phyloP scores from a whole-genome alignment of 352 stramenopile genomes.

The Pythium brachiatum region DNA sequence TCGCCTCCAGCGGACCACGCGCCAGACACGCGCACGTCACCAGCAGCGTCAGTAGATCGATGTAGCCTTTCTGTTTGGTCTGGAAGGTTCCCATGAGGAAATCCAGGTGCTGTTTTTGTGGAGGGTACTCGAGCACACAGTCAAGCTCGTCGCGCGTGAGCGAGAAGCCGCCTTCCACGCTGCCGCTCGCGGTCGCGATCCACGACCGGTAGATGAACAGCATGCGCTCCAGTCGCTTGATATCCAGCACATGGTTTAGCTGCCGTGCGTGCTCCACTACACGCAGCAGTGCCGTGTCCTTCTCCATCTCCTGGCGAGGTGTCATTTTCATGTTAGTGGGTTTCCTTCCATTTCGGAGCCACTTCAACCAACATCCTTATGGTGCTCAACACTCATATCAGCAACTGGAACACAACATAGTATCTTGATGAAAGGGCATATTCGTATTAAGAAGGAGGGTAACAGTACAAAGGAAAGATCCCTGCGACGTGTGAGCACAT shows the following conservation, averaged over 20 bases:
- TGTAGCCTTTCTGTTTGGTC: slow-evolving; percentile 6
- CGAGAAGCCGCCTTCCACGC: slow-evolving; percentile 57
- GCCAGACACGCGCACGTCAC: slow-evolving; percentile 38
- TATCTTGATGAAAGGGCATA: slow-evolving; percentile 12
- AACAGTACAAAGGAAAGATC: background rate
- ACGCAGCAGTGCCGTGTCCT: slow-evolving; percentile 6
- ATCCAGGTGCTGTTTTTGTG: slow-evolving; percentile 27
- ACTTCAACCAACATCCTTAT: slow-evolving; percentile 11
- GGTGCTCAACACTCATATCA: background rate
- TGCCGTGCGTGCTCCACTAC: slow-evolving; percentile 36
- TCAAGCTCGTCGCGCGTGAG: slow-evolving; percentile 62
- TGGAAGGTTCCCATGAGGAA: slow-evolving; percentile 57
- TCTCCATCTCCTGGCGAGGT: background rate
- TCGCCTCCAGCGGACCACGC: slow-evolving; percentile 48
- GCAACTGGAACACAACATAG: too few relatives aligned
- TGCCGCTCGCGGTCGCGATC: slow-evolving; percentile 31
- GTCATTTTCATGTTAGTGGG: background rate
- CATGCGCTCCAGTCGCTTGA: slow-evolving; percentile 56
- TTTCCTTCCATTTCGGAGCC: background rate
- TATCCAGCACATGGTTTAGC: slow-evolving; percentile 41
- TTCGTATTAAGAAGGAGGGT: background rate
- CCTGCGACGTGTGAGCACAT: slow-evolving; percentile 17
- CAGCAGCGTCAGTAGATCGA: slow-evolving; percentile 65
- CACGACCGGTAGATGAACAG: slow-evolving; percentile 53
- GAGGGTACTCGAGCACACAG: slow-evolving; percentile 55